Evolutionary conservation across 2,329 filamentous ascomycete species (phyloP), one percentile per base, ranked within the genome.

Genomic region (Pseudogymnoascus sp.): DNA sequence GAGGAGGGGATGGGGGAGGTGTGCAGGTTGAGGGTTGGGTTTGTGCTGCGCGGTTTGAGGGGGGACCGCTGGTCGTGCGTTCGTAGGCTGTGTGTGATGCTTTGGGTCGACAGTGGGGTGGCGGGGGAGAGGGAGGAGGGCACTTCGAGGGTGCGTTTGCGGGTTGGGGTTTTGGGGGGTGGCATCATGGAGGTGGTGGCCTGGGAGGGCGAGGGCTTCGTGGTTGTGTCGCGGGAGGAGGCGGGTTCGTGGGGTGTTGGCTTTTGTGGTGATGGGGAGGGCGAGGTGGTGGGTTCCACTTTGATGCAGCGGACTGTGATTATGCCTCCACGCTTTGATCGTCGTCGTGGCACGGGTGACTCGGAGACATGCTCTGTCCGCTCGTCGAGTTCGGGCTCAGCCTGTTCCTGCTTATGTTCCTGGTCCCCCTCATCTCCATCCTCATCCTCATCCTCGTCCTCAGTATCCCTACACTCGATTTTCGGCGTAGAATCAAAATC

Each of bases 401-500:
- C 50, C 9, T 33, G n/a, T 5, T 57, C 10, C 10, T 57, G 50
- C n/a, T 21, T n/a, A 2, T 15, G 6, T 1, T 19, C 2, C 17
- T 33, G 3, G 2, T 33, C 28, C 9, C 21, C 50, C 2, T 33
- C 50, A 4, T 33, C 50, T 3, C 33, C 50, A 13, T 57, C 50
- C n/a, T 17, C 26, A 15, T 60, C 53, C 10, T 62, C 40, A 19
- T 62, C 35, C 17, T 62, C 60, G 28, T 59, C 61, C 13, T 62
- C 61, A 6, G 61, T 23, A 47, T 47, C 38, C 21, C n/a, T 50
- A n/a, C 35, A 33, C 23, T 47, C 26, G 3, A 21, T 13, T 21
- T 44, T 50, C 33, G 50, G 28, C 9, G 28, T 61, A 26, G 59
- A 26, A 26, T 61, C 35, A 26, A 38, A 42, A 79, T 78, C 0